These are phyloP conservation scores for Nannochloropsis granulata DNA, from an alignment of 108 stramenopile genomes.

Conservation along the genomic window DNA sequence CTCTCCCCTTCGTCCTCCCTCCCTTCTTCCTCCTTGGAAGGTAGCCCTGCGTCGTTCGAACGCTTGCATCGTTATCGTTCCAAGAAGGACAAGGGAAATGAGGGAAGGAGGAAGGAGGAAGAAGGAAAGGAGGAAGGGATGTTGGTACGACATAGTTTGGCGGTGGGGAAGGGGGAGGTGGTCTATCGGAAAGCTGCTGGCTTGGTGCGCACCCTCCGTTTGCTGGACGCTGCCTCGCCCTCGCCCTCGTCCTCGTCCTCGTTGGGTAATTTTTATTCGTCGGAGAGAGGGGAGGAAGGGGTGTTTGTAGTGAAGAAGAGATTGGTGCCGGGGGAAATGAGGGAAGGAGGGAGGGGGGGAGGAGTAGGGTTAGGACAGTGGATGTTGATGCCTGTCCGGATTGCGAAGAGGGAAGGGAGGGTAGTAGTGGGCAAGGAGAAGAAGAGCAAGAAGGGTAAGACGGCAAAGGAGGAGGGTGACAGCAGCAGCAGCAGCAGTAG, in stretches of 20 bases:
- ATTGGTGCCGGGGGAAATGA: background rate
- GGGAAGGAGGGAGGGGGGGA: background rate
- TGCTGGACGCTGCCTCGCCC: background rate
- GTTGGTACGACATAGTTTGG: background rate
- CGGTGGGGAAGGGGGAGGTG: background rate
- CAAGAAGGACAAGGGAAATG: background rate
- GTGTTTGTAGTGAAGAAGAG: background rate
- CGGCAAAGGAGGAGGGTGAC: background rate
- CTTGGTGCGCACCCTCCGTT: background rate
- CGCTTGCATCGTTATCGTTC: background rate
- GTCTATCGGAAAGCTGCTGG: background rate
- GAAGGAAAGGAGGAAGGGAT: background rate
- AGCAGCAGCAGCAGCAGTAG: background rate
- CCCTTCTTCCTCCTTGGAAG: background rate
- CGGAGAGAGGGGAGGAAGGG: background rate
- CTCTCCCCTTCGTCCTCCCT: background rate
- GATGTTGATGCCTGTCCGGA: background rate
- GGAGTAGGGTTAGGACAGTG: background rate
- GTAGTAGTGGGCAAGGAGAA: background rate
- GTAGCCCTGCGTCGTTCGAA: background rate
- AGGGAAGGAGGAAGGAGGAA: background rate
- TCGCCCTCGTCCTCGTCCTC: background rate
- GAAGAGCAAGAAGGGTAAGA: background rate
- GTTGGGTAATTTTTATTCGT: background rate
- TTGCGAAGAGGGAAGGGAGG: background rate